phyloP scores from a whole-genome alignment of 495 filamentous ascomycete genomes.

The Penicillium silybi region DNA sequence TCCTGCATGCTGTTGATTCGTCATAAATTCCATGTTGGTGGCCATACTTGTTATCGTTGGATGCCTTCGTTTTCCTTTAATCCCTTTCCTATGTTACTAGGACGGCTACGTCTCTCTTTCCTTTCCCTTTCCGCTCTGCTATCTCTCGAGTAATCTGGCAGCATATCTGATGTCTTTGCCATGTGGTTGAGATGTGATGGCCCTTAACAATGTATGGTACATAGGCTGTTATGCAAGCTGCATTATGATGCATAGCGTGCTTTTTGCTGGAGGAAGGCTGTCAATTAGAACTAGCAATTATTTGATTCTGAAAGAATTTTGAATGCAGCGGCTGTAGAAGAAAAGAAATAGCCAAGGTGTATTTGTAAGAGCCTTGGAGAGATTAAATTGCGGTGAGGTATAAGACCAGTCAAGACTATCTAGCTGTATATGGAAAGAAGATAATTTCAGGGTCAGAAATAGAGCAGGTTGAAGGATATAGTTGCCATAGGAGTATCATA shows the following conservation, averaged over 20 bases:
- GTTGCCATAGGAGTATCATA: neutral
- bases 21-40: slow-evolving; percentile 6
- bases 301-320: neutral
- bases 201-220: neutral
- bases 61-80: slow-evolving; percentile 8
- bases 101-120: neutral
- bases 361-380: neutral
- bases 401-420: neutral
- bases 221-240: neutral
- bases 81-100: neutral
- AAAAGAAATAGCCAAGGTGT: neutral
- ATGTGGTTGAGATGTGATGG: neutral
- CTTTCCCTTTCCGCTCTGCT: neutral
- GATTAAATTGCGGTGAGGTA: too few relatives aligned
- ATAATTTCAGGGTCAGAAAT: neutral
- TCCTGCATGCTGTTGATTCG: slow-evolving; percentile 3
- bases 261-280: neutral
- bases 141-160: neutral
- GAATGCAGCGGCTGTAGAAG: neutral
- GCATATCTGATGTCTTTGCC: slow-evolving; percentile 3
- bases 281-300: neutral
- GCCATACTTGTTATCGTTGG: slow-evolving; percentile 3
- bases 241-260: neutral
- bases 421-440: neutral
- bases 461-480: neutral